These are phyloP conservation scores for Suillus bovinus DNA, from an alignment of 768 basidiomycete genomes.

Conservation along the genomic window DNA sequence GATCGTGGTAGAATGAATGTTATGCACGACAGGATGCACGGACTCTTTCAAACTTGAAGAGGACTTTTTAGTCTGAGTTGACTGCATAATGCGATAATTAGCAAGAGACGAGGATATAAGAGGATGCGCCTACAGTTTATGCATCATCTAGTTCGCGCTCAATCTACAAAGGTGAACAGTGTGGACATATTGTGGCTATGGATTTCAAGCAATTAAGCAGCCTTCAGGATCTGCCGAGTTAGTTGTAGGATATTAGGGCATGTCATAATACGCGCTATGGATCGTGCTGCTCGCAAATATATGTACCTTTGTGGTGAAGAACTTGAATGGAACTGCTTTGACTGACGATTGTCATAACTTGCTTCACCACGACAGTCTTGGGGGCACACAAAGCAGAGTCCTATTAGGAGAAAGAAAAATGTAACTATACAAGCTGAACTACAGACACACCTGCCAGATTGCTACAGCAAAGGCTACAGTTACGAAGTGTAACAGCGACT, in stretches of 20 bases:
- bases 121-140: neutral
- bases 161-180: too few species aligned
- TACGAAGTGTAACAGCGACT: conserved; percentile 9
- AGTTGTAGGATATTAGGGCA: conserved; percentile 89
- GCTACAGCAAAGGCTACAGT: conserved; percentile 14
- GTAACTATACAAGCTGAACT: conserved; percentile 27
- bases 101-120: neutral
- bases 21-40: neutral
- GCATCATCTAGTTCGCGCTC: neutral
- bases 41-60: neutral
- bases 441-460: conserved; percentile 12
- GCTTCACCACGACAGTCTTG: neutral
- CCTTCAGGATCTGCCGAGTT: conserved; percentile 85
- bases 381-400: conserved; percentile 2
- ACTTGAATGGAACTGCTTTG: neutral
- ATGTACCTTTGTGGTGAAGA: conserved; percentile 24
- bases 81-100: neutral
- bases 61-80: neutral
- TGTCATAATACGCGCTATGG: conserved; percentile 82
- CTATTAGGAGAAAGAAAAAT: conserved; percentile 28
- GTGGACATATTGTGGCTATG: conserved; percentile 53
- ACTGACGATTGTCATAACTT: too few species aligned
- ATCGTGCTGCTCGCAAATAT: conserved; percentile 79
- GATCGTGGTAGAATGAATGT: neutral
- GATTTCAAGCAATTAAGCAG: conserved; percentile 95